phyloP scores from a whole-genome alignment of 192 early-diverging fungal genomes.

The Dissophora globulifera region DNA sequence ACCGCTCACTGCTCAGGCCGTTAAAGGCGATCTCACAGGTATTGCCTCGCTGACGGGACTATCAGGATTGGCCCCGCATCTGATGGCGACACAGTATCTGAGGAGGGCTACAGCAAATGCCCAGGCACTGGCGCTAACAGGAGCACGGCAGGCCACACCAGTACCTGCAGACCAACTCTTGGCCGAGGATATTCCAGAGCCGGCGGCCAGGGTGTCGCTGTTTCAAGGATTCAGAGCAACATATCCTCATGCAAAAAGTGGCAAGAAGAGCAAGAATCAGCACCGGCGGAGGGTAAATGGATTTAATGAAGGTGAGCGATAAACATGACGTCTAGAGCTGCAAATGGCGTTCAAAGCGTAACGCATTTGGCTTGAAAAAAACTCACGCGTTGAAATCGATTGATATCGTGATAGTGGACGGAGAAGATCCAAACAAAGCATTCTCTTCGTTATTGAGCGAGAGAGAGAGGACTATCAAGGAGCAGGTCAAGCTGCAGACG shows the following conservation, averaged over 20 bases:
- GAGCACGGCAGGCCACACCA: slow-evolving; percentile 11
- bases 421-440: slow-evolving; percentile 47
- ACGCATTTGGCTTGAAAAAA: neutral
- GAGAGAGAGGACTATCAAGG: slow-evolving; percentile 60
- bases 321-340: neutral
- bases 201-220: slow-evolving; percentile 61
- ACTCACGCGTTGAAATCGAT: too few species aligned
- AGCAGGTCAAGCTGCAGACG: slow-evolving; percentile 60
- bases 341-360: neutral
- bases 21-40: slow-evolving; percentile 62
- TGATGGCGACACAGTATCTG: slow-evolving; percentile 57
- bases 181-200: slow-evolving; percentile 63
- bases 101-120: slow-evolving; percentile 35
- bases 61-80: slow-evolving; percentile 57
- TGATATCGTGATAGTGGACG: slow-evolving; percentile 16
- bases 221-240: slow-evolving; percentile 66
- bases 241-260: slow-evolving; percentile 53
- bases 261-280: slow-evolving; percentile 43
- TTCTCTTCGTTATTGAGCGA: slow-evolving; percentile 60
- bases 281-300: slow-evolving; percentile 44
- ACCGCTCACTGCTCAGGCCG: slow-evolving; percentile 61
- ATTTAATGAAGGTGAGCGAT: slow-evolving; percentile 29
- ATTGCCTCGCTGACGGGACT: slow-evolving; percentile 53
- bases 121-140: slow-evolving; percentile 25
- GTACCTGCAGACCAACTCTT: slow-evolving; percentile 50